These are phyloP conservation scores for Pseudofabraea citricarpa DNA, from an alignment of 2,329 filamentous ascomycete species.

Conservation along the genomic window DNA sequence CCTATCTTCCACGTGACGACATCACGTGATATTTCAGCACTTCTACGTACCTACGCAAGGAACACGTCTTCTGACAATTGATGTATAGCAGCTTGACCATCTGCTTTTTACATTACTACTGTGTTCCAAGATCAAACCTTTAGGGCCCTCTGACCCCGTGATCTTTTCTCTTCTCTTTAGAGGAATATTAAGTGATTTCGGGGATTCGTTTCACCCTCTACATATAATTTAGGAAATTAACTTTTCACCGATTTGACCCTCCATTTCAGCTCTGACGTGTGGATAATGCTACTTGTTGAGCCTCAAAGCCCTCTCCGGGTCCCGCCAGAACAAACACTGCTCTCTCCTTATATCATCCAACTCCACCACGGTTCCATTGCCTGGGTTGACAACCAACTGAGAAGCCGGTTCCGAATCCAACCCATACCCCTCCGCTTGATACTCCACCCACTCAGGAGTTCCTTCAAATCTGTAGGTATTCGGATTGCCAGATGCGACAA, in stretches of 20 bases:
- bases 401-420: neutral
- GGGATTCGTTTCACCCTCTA: neutral
- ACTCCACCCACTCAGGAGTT: neutral
- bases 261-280: too few relatives aligned
- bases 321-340: conserved; percentile 1
- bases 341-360: neutral
- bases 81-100: neutral
- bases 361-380: neutral
- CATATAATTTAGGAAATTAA: too few relatives aligned
- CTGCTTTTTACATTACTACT: neutral
- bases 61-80: neutral
- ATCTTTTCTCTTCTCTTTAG: too few relatives aligned
- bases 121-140: neutral
- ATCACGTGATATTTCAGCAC: neutral
- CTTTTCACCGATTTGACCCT: too few relatives aligned
- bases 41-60: neutral
- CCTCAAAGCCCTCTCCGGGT: neutral
- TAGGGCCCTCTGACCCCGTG: neutral
- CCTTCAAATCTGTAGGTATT: conserved; percentile 27
- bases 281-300: neutral
- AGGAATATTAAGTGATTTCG: neutral
- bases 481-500: conserved; percentile 37
- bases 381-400: neutral
- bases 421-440: neutral
- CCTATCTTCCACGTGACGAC: too few relatives aligned